Conservation (phyloP, 306 rosid genomes). For the Cicer judaicum region DNA sequence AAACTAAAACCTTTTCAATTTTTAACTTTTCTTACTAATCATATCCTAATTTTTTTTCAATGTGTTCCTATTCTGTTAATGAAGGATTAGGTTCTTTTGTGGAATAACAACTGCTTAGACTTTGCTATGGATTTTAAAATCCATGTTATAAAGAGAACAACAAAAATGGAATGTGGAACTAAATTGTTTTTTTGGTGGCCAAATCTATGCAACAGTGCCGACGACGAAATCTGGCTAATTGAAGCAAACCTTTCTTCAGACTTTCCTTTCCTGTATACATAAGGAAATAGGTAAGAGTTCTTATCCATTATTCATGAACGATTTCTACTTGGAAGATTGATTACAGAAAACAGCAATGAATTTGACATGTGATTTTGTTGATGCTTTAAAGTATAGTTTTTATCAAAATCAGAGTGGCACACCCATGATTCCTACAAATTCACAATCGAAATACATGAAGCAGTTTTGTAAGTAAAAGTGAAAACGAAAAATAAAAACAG, state of each 20-base stretch:
- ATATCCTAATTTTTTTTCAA: constrained; percentile 6
- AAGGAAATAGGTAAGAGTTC: constrained; percentile 29
- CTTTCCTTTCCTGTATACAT: constrained; percentile 57
- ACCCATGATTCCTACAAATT: not conserved
- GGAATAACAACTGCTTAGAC: constrained; percentile 40
- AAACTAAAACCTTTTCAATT: constrained; percentile 32
- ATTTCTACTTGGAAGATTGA: constrained; percentile 33
- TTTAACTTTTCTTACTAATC: constrained; percentile 23
- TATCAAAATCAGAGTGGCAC: not conserved
- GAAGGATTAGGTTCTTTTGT: constrained; percentile 39
- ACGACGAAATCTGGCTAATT: constrained; percentile 55
- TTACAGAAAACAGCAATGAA: not conserved
- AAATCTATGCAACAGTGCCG: constrained; percentile 48
- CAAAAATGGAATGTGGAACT: constrained; percentile 41
- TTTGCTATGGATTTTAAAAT: constrained; percentile 52
- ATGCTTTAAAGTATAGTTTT: not conserved
- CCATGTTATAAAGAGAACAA: constrained; percentile 53
- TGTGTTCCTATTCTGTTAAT: constrained; percentile 38
- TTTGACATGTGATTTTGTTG: not conserved
- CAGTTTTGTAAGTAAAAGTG: not conserved
- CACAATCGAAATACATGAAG: not conserved
- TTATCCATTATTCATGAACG: constrained; percentile 12
- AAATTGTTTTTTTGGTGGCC: constrained; percentile 49
- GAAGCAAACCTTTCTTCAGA: constrained; percentile 74
- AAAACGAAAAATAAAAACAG: not conserved